These are phyloP conservation scores for Ceratocystis cubensis DNA, from an alignment of 2,329 filamentous ascomycete species.

Conservation along the genomic window DNA sequence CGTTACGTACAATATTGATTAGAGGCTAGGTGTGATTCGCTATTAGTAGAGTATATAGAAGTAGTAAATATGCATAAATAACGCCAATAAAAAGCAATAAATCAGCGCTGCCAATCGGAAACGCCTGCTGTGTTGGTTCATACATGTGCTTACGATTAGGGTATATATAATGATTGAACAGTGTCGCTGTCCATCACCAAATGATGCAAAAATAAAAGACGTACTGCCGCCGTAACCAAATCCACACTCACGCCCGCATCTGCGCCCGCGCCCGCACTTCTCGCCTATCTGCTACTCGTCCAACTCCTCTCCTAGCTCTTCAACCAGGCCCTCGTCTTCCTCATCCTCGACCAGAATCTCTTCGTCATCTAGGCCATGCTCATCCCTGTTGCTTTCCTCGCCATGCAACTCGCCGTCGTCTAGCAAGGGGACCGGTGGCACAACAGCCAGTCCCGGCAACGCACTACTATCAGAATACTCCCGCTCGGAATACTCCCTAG, in stretches of 20 bases:
- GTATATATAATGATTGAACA: not conserved
- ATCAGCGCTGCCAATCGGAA: not conserved
- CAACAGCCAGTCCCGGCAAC: not conserved
- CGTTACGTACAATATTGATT: constrained; percentile 35
- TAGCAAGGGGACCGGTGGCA: constrained; percentile 1
- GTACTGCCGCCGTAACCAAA: not conserved
- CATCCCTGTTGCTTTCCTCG: not conserved
- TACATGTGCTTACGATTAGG: constrained; percentile 7
- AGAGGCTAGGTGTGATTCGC: not conserved
- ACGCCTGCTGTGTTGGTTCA: not conserved
- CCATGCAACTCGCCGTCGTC: not conserved
- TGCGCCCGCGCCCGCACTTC: too few relatives aligned
- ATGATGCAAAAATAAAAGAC: not conserved
- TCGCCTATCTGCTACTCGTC: not conserved
- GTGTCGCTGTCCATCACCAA: not conserved
- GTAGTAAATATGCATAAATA: not conserved
- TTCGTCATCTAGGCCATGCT: not conserved
- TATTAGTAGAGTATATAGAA: not conserved
- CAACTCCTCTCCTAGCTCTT: not conserved
- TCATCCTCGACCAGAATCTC: constrained; percentile 10
- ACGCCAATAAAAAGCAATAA: not conserved
- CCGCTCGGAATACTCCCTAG: constrained; percentile 25
- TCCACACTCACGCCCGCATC: not conserved
- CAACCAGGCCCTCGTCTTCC: constrained; percentile 13
- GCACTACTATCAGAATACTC: not conserved